phyloP scores from a whole-genome alignment of 1,284 basidiomycete species.

The Ganoderma multipileum region DNA sequence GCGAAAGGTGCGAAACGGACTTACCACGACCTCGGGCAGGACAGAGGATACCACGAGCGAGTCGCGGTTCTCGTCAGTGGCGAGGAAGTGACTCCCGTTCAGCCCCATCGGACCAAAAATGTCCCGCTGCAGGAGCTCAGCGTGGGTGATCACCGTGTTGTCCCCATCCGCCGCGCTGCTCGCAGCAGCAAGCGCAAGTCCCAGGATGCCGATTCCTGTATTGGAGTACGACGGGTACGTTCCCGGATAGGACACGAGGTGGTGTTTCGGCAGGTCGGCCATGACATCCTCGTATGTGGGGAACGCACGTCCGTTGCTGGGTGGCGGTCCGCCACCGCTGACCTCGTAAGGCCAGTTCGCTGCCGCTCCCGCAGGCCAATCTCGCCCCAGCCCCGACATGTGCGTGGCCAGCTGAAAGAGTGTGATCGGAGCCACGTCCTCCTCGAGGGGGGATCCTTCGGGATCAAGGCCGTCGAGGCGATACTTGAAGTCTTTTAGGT shows the following conservation, averaged over 20 bases:
- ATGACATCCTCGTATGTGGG: slow-evolving; percentile 42
- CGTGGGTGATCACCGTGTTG: slow-evolving; percentile 42
- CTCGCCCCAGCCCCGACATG: slow-evolving; percentile 53
- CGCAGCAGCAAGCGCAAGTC: slow-evolving; percentile 50
- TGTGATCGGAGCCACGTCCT: slow-evolving; percentile 45
- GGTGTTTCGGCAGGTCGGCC: slow-evolving; percentile 43
- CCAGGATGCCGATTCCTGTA: slow-evolving; percentile 49
- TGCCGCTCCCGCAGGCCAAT: slow-evolving; percentile 50
- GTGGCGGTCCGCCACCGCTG: slow-evolving; percentile 37
- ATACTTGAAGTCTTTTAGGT: slow-evolving; percentile 45
- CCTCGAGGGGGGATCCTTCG: background rate
- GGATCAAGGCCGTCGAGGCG: slow-evolving; percentile 24
- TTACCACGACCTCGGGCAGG: slow-evolving; percentile 31
- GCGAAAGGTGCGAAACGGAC: background rate
- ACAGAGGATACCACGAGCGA: slow-evolving; percentile 29
- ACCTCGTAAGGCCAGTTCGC: slow-evolving; percentile 46
- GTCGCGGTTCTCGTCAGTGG: slow-evolving; percentile 29
- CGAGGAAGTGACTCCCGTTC: slow-evolving; percentile 34
- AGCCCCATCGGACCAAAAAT: slow-evolving; percentile 34
- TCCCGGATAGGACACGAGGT: slow-evolving; percentile 49
- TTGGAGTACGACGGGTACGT: slow-evolving; percentile 58
- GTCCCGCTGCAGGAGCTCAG: slow-evolving; percentile 51
- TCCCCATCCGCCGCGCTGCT: slow-evolving; percentile 39
- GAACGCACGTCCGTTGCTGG: slow-evolving; percentile 40
- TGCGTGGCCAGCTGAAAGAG: slow-evolving; percentile 54